These are phyloP conservation scores for Ogataea pilisensis DNA, from an alignment of 805 yeast genomes.

Conservation along the genomic window DNA sequence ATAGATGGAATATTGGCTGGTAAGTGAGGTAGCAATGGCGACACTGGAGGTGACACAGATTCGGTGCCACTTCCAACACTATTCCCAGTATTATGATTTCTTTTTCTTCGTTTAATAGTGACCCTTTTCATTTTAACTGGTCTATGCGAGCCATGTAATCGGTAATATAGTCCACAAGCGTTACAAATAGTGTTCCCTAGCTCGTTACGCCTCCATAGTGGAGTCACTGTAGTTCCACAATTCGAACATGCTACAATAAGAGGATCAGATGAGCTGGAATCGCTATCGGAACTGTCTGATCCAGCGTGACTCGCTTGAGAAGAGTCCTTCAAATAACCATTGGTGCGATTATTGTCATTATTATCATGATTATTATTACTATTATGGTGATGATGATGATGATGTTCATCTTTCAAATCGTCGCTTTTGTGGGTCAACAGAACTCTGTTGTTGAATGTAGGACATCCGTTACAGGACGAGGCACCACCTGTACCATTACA, in stretches of 20 bases:
- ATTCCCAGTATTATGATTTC: conserved; percentile 25
- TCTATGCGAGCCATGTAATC: conserved; percentile 71
- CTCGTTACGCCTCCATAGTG: conserved; percentile 82
- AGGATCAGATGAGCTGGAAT: conserved; percentile 15
- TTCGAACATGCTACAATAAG: conserved; percentile 75
- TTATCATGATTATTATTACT: background rate
- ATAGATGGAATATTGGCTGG: background rate
- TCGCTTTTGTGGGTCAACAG: conserved; percentile 26
- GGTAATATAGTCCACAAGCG: conserved; percentile 79
- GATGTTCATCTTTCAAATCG: background rate
- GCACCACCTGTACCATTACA: conserved; percentile 90
- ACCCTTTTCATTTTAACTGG: conserved; percentile 72
- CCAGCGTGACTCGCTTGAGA: background rate
- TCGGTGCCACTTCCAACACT: background rate
- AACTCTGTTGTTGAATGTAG: conserved; percentile 73
- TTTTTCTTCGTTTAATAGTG: conserved; percentile 70
- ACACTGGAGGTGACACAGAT: background rate
- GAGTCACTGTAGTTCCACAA: conserved; percentile 82
- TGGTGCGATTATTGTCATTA: background rate
- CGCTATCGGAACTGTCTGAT: conserved; percentile 17
- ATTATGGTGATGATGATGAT: background rate
- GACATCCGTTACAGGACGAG: conserved; percentile 75
- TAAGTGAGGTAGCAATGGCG: background rate
- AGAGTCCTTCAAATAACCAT: background rate
- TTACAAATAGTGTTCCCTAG: conserved; percentile 81